Evolutionary conservation across 2,329 filamentous ascomycete species (phyloP).

Genomic region (Cladosporium sp.): DNA sequence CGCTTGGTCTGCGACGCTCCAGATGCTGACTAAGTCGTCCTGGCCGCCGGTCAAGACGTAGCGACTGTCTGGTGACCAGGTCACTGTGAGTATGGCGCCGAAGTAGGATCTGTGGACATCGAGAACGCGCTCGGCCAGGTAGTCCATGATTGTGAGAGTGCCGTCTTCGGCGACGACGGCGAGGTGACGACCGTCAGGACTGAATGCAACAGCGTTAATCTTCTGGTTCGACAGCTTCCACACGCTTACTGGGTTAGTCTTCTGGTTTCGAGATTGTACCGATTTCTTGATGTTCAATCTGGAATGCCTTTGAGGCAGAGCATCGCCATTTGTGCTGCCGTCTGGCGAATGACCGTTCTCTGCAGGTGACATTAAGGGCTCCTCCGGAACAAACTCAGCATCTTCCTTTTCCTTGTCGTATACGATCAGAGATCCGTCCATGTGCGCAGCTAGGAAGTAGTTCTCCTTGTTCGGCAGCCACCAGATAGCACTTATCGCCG

Average conservation of each 20-base stretch:
- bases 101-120: constrained; percentile 90
- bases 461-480: constrained; percentile 96
- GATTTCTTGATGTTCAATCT: constrained; percentile 78
- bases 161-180: constrained; percentile 92
- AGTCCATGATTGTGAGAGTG: constrained; percentile 83
- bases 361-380: constrained; percentile 14
- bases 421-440: constrained; percentile 84
- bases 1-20: constrained; percentile 77
- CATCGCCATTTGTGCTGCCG: constrained; percentile 23
- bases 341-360: constrained; percentile 30
- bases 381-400: constrained; percentile 68
- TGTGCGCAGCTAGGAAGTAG: constrained; percentile 84
- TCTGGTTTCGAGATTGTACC: constrained; percentile 89
- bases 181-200: constrained; percentile 79
- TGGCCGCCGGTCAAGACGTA: constrained; percentile 94
- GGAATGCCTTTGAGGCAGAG: constrained; percentile 24
- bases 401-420: constrained; percentile 99
- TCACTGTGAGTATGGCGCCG: constrained; percentile 85
- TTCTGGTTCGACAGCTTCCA: constrained; percentile 92
- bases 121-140: constrained; percentile 80
- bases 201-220: constrained; percentile 89
- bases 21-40: constrained; percentile 93
- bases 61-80: constrained; percentile 95
- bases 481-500: constrained; percentile 78
- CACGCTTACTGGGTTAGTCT: constrained; percentile 82